Evolutionary conservation across 139 green algal species (phyloP).

Genomic region (Coelastrella sp.): DNA sequence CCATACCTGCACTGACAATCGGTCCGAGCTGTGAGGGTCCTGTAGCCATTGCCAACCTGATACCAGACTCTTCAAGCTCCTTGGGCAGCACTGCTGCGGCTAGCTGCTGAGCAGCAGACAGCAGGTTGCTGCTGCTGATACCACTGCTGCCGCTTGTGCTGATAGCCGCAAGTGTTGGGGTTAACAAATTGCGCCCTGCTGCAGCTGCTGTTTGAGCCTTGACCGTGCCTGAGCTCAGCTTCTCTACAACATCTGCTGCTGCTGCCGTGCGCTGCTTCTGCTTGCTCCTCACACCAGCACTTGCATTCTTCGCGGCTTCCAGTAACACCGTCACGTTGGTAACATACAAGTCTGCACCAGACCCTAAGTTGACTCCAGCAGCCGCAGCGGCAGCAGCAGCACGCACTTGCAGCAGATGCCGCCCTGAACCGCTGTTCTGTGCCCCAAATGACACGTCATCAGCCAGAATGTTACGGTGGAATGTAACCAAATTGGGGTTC

Average conservation of each 20-base stretch:
- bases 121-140: background rate
- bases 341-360: conserved; percentile 33
- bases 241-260: background rate
- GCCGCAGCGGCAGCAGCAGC: background rate
- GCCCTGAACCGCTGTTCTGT: background rate
- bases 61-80: background rate
- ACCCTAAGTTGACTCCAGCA: background rate
- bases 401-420: conserved; percentile 11
- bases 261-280: background rate
- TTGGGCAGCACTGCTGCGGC: background rate
- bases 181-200: background rate
- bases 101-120: background rate
- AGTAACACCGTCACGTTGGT: conserved; percentile 33
- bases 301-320: background rate
- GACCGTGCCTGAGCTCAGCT: background rate
- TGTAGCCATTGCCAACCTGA: background rate
- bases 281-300: background rate
- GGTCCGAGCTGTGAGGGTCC: conserved; percentile 15
- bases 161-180: background rate
- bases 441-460: background rate
- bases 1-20: background rate
- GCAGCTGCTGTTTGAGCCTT: background rate
- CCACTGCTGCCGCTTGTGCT: background rate
- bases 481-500: background rate
- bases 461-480: background rate